phyloP scores from a whole-genome alignment of 257 asterid genomes.

The Capsicum chinense region DNA sequence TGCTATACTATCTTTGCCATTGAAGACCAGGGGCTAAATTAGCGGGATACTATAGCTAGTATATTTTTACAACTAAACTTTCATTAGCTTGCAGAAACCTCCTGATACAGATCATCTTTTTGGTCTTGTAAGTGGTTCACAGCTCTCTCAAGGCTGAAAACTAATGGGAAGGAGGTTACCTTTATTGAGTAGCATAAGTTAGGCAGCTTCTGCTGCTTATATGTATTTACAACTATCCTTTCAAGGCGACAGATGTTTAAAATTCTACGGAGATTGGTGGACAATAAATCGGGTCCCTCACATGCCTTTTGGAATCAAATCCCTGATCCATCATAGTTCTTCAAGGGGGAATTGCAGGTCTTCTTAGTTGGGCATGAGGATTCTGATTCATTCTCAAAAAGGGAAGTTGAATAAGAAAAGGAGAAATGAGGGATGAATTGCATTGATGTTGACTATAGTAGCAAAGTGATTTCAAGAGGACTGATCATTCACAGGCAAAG shows the following conservation, averaged over 20 bases:
- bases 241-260: background rate
- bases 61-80: background rate
- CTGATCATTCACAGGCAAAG: background rate
- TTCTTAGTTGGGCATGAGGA: background rate
- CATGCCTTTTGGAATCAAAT: background rate
- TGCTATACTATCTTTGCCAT: background rate
- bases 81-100: background rate
- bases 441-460: background rate
- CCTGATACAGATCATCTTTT: conserved; percentile 4
- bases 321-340: background rate
- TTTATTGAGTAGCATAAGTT: background rate
- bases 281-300: background rate
- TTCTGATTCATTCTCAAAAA: background rate
- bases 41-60: background rate
- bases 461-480: background rate
- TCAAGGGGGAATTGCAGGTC: background rate
- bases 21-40: background rate
- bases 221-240: background rate
- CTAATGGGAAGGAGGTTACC: conserved; percentile 4
- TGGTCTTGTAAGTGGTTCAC: background rate
- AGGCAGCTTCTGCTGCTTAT: background rate
- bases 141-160: conserved; percentile 1
- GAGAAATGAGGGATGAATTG: background rate
- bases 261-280: conserved; percentile 5
- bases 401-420: conserved; percentile 20